Conservation (phyloP, 805 yeast genomes). For the Metschnikowia continentalis region DNA sequence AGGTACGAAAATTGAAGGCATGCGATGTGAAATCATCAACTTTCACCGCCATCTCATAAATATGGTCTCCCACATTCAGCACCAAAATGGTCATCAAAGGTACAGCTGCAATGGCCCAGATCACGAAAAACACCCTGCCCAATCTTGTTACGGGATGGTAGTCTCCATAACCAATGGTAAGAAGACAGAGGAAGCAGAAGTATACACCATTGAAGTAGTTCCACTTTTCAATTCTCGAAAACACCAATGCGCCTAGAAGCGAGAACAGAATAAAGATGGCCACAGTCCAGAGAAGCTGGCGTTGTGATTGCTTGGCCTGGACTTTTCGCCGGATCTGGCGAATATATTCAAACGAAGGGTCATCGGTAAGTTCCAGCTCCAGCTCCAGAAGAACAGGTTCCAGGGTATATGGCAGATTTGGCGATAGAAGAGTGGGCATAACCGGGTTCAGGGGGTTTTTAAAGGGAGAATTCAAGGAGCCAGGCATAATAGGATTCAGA, state of each 20-base stretch:
- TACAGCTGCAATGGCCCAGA: slow-evolving; percentile 80
- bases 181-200: slow-evolving; percentile 67
- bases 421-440: too few relatives aligned
- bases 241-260: slow-evolving; percentile 69
- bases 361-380: not conserved
- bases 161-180: slow-evolving; percentile 87
- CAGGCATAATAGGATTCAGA: too few relatives aligned
- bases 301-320: slow-evolving; percentile 31
- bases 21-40: slow-evolving; percentile 7
- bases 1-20: slow-evolving; percentile 9
- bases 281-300: slow-evolving; percentile 39
- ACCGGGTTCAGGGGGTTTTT: too few relatives aligned
- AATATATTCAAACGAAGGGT: slow-evolving; percentile 52
- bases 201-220: slow-evolving; percentile 66
- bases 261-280: slow-evolving; percentile 53
- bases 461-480: too few relatives aligned
- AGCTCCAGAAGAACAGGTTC: not conserved
- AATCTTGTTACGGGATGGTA: slow-evolving; percentile 57
- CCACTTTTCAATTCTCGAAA: slow-evolving; percentile 65
- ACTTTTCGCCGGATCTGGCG: slow-evolving; percentile 45
- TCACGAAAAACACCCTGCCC: slow-evolving; percentile 68
- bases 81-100: slow-evolving; percentile 84
- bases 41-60: slow-evolving; percentile 30
- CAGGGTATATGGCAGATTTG: too few relatives aligned
- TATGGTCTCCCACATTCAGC: slow-evolving; percentile 64